Evolutionary conservation across 1,139 yeast species (phyloP), one percentile per base, ranked within the genome.

Genomic region (Maudiozyma humilis): DNA sequence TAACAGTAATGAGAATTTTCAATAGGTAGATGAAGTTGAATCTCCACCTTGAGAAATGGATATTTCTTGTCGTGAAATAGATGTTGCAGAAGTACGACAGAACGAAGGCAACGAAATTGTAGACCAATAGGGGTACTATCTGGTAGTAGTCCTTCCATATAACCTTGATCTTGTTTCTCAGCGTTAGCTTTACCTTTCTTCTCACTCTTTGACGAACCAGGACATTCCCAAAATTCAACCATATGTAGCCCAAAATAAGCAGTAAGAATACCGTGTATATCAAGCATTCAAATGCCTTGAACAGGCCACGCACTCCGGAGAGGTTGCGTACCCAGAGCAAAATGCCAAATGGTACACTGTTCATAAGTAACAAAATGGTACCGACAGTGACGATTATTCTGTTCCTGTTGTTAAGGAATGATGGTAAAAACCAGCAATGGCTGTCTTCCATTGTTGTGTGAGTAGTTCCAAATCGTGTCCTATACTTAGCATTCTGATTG

Each of bases 141-240:
- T 56, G 52, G 41, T 55, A 52, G 44, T 58, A 58, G 36, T 56
- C 57, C 14, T 48, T 46, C 57, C 59, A 57, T 12, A 57, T 41
- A 4, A 44, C 38, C 38, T 41, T 40, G n/a, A 55, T 12, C 36
- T 46, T 44, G 20, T 36, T 25, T 10, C 35, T 19, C 15, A 37
- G 31, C 4, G 40, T 13, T 15, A 33, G 25, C 19, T 35, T 36
- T 8, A 31, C 31, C 3, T 30, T 14, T 17, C 30, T 41, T 33
- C 37, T 31, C 18, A 40, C 44, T 38, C 48, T 46, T 32, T 51
- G 50, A 20, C 59, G 55, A 2, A 51, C 44, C 25, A 59, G 45
- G 3, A 51, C 52, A 32, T 52, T 56, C 15, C 59, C 53, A 43
- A 59, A 58, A 42, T 58, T 54, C 16, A 49, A 51, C 47, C 52